Conservation (phyloP, 2,329 filamentous ascomycete species). For the Beauveria pseudobassiana region DNA sequence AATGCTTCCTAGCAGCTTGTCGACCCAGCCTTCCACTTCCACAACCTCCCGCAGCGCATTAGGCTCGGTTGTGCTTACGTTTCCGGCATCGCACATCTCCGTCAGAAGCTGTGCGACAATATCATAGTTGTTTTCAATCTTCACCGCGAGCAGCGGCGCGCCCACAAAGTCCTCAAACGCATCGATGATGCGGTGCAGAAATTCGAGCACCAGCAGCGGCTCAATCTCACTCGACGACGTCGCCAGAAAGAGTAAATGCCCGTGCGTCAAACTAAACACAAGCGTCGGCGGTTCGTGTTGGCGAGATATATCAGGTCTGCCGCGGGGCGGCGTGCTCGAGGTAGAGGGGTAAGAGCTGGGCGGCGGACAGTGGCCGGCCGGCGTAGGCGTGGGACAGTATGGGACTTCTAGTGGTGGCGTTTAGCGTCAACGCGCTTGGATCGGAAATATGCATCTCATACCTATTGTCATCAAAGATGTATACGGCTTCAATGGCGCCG, state of each 20-base stretch:
- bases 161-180: conserved; percentile 91
- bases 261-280: conserved; percentile 81
- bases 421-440: conserved; percentile 16
- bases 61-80: conserved; percentile 83
- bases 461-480: conserved; percentile 96
- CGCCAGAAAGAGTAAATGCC: conserved; percentile 77
- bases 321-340: conserved; percentile 73
- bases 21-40: conserved; percentile 84
- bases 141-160: conserved; percentile 73
- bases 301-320: conserved; percentile 78
- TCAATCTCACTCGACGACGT: conserved; percentile 83
- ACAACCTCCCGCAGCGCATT: conserved; percentile 89
- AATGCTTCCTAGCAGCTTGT: conserved; percentile 81
- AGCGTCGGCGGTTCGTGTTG: conserved; percentile 74
- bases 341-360: conserved; percentile 76
- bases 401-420: conserved; percentile 53
- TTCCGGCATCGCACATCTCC: conserved; percentile 93
- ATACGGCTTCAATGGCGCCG: conserved; percentile 86
- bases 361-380: conserved; percentile 68
- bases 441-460: conserved; percentile 28
- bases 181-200: conserved; percentile 88
- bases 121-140: conserved; percentile 87
- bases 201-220: conserved; percentile 84
- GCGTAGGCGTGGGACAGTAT: conserved; percentile 87
- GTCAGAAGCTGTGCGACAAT: conserved; percentile 85